Evolutionary conservation across 2,329 filamentous ascomycete species (phyloP), one percentile per base, ranked within the genome.

Genomic region (Xylaria sp.): DNA sequence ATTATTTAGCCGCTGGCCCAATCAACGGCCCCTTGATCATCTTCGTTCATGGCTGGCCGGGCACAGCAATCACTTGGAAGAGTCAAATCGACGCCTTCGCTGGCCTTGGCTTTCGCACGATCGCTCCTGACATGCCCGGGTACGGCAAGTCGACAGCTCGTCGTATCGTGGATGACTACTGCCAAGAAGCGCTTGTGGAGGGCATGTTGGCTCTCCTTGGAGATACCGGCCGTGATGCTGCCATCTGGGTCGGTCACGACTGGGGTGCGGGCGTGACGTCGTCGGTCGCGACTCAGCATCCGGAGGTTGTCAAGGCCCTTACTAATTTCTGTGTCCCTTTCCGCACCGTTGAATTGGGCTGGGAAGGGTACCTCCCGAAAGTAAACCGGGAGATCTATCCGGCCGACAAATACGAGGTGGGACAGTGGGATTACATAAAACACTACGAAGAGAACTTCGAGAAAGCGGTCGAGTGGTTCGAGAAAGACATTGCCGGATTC

Each of bases 231-330:
- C 72, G 82, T 22, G 65, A 74, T 0, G 76, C 77, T 7, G 82
- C 82, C 1, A 72, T 86, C n/a, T 85, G 84, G 82, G 73, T 84
- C 38, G 81, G 77, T 13, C 82, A 84, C 64, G 81, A 84, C 68
- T 83, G 82, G 82, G 77, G 77, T 53, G 69, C 75, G 13, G 74
- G 69, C 1, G 67, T 73, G 0, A 66, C 73, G 6, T 77, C 70
- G 44, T 69, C 71, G 9, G 53, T 78, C 31, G 76, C 75, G 36
- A 72, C 73, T 20, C 73, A 75, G 42, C 73, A 73, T 44, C 77
- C 77, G 0, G 69, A 77, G 7, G 68, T 60, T 39, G 72, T 73
- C 56, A 66, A 69, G 13, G 77, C 70, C 0, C 69, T 77, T 9
- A 68, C 66, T 22, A 69, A 66, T 47, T 25, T 77, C 33, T 78